These are phyloP conservation scores for Scleroderma bovista DNA, from an alignment of 768 basidiomycete species.

Conservation along the genomic window DNA sequence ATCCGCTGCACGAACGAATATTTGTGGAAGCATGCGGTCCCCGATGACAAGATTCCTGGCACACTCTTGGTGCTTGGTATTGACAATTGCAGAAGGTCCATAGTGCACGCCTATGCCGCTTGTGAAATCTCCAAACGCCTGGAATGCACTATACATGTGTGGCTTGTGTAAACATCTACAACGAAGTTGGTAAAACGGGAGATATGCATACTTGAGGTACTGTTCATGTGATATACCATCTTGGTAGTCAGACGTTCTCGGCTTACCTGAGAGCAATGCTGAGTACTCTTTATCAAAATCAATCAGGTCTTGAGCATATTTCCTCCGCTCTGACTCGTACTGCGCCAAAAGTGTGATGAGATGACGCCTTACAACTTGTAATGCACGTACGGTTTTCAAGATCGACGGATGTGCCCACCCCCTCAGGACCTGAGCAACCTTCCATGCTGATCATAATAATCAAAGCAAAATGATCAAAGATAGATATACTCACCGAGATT, in stretches of 20 bases:
- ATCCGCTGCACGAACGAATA: slow-evolving; percentile 33
- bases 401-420: slow-evolving; percentile 36
- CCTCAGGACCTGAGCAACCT: slow-evolving; percentile 39
- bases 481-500: slow-evolving; percentile 41
- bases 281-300: slow-evolving; percentile 63
- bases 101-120: slow-evolving; percentile 39
- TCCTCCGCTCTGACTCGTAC: slow-evolving; percentile 66
- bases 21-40: slow-evolving; percentile 33
- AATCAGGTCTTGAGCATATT: slow-evolving; percentile 69
- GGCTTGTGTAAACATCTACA: not conserved
- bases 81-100: slow-evolving; percentile 30
- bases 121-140: slow-evolving; percentile 34
- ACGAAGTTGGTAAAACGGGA: not conserved
- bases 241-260: slow-evolving; percentile 38
- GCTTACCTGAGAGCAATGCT: slow-evolving; percentile 63
- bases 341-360: slow-evolving; percentile 19
- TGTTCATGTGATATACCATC: slow-evolving; percentile 31
- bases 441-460: slow-evolving; percentile 34
- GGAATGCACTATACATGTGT: slow-evolving; percentile 26
- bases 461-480: not conserved
- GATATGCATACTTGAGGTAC: slow-evolving; percentile 26
- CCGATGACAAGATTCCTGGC: slow-evolving; percentile 33
- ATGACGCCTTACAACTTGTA: not conserved
- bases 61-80: slow-evolving; percentile 22
- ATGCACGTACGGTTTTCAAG: slow-evolving; percentile 34